phyloP scores from a whole-genome alignment of 2,329 filamentous ascomycete genomes.

The Trichophyton mentagrophytes region DNA sequence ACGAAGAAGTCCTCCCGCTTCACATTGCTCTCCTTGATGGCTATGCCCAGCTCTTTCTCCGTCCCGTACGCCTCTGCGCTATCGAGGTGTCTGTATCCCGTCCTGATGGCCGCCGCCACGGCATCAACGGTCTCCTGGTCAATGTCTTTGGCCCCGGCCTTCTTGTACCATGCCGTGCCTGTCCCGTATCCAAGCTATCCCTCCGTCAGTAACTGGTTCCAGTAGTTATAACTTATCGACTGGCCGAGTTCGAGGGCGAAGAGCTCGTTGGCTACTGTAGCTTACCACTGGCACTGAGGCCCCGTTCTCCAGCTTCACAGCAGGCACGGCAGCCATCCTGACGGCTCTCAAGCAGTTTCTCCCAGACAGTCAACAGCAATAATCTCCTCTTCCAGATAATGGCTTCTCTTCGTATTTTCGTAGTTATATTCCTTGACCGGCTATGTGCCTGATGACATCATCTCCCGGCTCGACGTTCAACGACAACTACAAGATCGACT shows the following conservation, averaged over 20 bases:
- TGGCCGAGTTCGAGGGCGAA: too few species aligned
- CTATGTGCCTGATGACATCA: not conserved
- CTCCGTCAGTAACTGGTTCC: not conserved
- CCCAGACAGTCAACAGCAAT: too few species aligned
- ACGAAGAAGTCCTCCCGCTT: slow-evolving; percentile 38
- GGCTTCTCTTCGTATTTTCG: not conserved
- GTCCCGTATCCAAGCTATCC: slow-evolving; percentile 47
- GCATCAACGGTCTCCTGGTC: slow-evolving; percentile 44
- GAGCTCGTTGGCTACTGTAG: not conserved
- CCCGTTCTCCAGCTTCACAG: slow-evolving; percentile 44
- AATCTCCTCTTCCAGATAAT: too few species aligned
- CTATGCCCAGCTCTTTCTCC: slow-evolving; percentile 37
- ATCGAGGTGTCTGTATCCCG: slow-evolving; percentile 52
- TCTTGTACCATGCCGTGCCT: slow-evolving; percentile 54
- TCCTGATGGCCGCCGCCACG: slow-evolving; percentile 44
- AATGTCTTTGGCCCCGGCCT: slow-evolving; percentile 32
- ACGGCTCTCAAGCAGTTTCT: too few species aligned
- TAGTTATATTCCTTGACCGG: not conserved
- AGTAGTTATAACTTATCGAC: too few species aligned
- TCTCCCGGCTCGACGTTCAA: not conserved
- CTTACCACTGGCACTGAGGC: slow-evolving; percentile 43
- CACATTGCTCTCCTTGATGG: slow-evolving; percentile 36
- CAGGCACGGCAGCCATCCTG: slow-evolving; percentile 22
- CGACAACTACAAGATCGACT: not conserved
- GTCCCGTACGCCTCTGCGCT: slow-evolving; percentile 46